Percentiles rank a stretch among this genome's conserved stretches.
Evolutionary conservation across 2,329 filamentous ascomycete species (phyloP).

Genomic region (Magnaporthiopsis incrustans): DNA sequence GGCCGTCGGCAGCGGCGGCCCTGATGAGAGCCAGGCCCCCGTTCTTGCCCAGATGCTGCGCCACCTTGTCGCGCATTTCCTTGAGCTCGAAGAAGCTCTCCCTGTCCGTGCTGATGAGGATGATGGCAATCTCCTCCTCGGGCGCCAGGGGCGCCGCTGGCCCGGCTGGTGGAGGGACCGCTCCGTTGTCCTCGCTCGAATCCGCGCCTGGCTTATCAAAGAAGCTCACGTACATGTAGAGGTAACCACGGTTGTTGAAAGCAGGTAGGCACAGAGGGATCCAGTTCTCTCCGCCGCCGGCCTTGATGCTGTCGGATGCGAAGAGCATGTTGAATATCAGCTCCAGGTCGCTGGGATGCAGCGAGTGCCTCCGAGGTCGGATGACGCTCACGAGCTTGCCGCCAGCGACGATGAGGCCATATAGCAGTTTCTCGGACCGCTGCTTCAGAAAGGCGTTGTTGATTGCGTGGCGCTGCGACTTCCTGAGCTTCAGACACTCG

Average conservation of each 20-base stretch:
- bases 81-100: conserved; percentile 90
- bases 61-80: conserved; percentile 57
- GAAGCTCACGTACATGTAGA: conserved; percentile 99
- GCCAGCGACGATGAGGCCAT: conserved; percentile 87
- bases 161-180: conserved; percentile 19
- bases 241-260: conserved; percentile 92
- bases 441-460: conserved; percentile 80
- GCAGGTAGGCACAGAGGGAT: conserved; percentile 91
- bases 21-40: conserved; percentile 69
- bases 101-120: conserved; percentile 86
- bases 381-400: conserved; percentile 92
- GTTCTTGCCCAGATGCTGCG: conserved; percentile 65
- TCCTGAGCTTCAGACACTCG: conserved; percentile 87
- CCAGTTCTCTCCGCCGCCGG: conserved; percentile 91
- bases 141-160: conserved; percentile 23
- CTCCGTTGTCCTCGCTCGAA: conserved; percentile 31
- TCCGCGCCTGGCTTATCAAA: conserved; percentile 45
- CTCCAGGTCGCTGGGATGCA: conserved; percentile 92
- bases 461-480: conserved; percentile 76
- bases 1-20: conserved; percentile 60
- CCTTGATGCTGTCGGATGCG: conserved; percentile 84
- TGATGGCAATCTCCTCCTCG: conserved; percentile 76
- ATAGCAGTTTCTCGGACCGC: conserved; percentile 71
- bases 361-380: conserved; percentile 84
- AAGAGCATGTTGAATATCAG: conserved; percentile 99